Evolutionary conservation across 768 basidiomycete genomes (phyloP).

Genomic region (Rubroboletus pulcherrimus): DNA sequence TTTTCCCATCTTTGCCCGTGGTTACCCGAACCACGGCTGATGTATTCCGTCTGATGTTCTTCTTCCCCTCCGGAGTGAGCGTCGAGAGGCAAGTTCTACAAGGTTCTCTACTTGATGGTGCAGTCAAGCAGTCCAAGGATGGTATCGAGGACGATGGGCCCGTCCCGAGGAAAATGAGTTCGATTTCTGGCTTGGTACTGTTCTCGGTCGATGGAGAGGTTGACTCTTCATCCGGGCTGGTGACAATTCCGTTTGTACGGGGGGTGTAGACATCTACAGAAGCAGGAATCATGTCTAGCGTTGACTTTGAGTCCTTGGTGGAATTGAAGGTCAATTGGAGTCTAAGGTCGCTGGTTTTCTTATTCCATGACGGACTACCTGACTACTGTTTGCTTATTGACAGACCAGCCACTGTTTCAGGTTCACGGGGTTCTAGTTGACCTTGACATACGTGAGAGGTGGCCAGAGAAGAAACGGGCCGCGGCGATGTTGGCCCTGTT

Average conservation of each 20-base stretch:
- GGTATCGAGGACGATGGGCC: conserved; percentile 77
- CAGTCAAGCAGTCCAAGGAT: conserved; percentile 69
- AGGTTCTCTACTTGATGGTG: conserved; percentile 44
- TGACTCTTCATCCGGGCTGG: not conserved
- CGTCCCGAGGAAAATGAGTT: conserved; percentile 81
- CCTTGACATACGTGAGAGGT: too few species aligned
- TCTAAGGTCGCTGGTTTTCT: not conserved
- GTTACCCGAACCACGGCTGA: conserved; percentile 58
- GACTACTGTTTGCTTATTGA: not conserved
- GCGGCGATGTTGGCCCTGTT: too few species aligned
- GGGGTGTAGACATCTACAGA: not conserved
- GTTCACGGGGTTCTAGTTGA: too few species aligned
- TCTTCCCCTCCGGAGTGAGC: conserved; percentile 65
- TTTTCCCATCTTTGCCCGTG: conserved; percentile 34
- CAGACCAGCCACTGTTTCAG: too few species aligned
- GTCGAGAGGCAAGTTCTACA: conserved; percentile 71
- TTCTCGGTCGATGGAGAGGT: not conserved
- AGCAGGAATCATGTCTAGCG: not conserved
- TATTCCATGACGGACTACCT: not conserved
- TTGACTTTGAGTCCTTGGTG: not conserved
- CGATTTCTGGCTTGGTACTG: conserved; percentile 30
- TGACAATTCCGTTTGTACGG: not conserved
- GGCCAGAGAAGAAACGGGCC: too few species aligned
- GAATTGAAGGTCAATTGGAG: not conserved
- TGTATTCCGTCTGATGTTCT: conserved; percentile 83